These are phyloP conservation scores for Castanospermum australe DNA, from an alignment of 306 rosid genomes.

Conservation along the genomic window DNA sequence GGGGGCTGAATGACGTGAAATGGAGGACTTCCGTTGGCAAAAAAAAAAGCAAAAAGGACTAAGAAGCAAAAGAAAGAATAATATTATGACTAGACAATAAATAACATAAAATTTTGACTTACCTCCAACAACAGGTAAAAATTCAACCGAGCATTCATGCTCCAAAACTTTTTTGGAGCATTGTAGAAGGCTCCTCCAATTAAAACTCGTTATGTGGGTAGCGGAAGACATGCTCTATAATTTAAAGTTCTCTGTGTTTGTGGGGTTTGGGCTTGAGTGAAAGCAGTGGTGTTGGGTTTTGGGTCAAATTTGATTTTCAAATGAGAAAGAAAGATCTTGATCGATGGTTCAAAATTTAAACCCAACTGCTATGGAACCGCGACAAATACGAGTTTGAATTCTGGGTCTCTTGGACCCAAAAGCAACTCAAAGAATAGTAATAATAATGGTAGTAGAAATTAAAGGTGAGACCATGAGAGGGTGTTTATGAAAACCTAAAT, in stretches of 20 bases:
- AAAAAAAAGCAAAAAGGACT: no score
- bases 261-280: neutral
- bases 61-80: no score
- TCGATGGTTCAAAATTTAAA: slow-evolving; percentile 15
- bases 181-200: no score
- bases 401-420: neutral
- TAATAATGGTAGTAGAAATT: neutral
- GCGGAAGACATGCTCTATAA: neutral
- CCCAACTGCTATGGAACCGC: neutral
- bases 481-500: no score
- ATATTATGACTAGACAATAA: no score
- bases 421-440: neutral
- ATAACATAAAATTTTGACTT: no score
- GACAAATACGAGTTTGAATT: neutral
- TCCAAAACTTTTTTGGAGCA: no score
- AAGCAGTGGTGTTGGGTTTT: neutral
- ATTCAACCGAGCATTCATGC: no score
- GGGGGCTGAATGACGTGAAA: no score
- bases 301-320: neutral
- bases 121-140: no score
- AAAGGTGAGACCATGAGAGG: neutral
- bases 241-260: neutral
- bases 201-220: neutral
- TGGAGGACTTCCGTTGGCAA: no score
- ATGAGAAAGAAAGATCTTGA: neutral